A percentile compares a stretch with the other conserved stretches of the same genome.
phyloP scores from a whole-genome alignment of 768 basidiomycete species.

The Boletus eberwhitei region DNA sequence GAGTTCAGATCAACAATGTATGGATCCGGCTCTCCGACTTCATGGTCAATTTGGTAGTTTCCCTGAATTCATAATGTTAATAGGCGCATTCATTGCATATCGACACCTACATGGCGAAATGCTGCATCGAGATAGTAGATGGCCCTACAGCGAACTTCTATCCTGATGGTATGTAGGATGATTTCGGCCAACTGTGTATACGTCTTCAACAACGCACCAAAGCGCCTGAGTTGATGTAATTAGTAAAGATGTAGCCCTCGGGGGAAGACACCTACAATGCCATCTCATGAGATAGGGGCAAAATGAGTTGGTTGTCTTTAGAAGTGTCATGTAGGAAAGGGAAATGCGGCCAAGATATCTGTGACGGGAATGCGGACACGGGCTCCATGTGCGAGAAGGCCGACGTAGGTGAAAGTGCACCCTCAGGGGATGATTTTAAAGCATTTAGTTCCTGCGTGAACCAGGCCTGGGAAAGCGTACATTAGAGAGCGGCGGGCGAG shows the following conservation, averaged over 20 bases:
- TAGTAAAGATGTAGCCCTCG: neutral
- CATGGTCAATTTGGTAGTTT: conserved; percentile 76
- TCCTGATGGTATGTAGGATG: conserved; percentile 81
- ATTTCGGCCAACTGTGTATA: conserved; percentile 87
- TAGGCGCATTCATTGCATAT: neutral
- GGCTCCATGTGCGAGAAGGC: conserved; percentile 47
- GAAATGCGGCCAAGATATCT: conserved; percentile 43
- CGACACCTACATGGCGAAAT: conserved; percentile 60
- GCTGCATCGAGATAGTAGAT: conserved; percentile 80
- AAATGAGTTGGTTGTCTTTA: conserved; percentile 49
- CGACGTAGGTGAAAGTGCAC: conserved; percentile 46
- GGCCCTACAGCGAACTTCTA: conserved; percentile 82
- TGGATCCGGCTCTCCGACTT: conserved; percentile 88
- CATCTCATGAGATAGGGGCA: conserved; percentile 89
- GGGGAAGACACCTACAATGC: conserved; percentile 57
- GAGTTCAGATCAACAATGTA: conserved; percentile 82
- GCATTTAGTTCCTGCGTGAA: conserved; percentile 69
- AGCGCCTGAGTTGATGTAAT: conserved; percentile 57
- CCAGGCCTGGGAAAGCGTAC: conserved; percentile 60
- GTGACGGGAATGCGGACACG: conserved; percentile 39
- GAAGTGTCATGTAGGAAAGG: conserved; percentile 38
- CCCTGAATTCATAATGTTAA: conserved; percentile 49
- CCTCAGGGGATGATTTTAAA: conserved; percentile 60
- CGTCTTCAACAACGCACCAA: conserved; percentile 85
- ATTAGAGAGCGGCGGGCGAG: conserved; percentile 7